These are phyloP conservation scores for Gentiana macrophylla DNA, from an alignment of 257 asterid genomes.

Conservation along the genomic window DNA sequence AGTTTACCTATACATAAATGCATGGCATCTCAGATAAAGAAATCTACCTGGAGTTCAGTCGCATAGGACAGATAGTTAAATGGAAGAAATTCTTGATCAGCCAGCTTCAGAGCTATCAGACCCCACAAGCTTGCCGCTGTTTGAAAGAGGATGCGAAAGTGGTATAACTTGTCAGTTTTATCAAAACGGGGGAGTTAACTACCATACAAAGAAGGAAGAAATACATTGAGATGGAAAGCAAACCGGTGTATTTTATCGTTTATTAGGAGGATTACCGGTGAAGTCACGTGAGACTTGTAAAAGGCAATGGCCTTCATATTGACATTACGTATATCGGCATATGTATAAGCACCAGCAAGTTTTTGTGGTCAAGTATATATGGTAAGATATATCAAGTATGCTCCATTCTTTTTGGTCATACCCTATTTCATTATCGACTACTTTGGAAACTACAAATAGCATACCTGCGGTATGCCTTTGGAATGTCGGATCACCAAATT, in stretches of 20 bases:
- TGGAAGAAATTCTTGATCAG: conserved; percentile 66
- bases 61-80: conserved; percentile 65
- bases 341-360: background rate
- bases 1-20: too few relatives aligned
- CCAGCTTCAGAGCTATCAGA: conserved; percentile 64
- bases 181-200: background rate
- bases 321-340: background rate
- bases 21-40: background rate
- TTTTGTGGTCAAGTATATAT: background rate
- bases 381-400: too few relatives aligned
- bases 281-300: background rate
- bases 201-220: background rate
- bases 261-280: background rate
- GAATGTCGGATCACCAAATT: conserved; percentile 80
- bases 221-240: background rate
- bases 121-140: conserved; percentile 84
- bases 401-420: too few relatives aligned
- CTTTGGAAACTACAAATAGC: conserved; percentile 8
- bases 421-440: too few relatives aligned
- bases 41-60: conserved; percentile 60
- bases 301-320: background rate
- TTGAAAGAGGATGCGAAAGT: conserved; percentile 10
- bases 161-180: conserved; percentile 1
- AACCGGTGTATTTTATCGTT: too few relatives aligned
- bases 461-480: conserved; percentile 73